Base-by-base conservation (phyloP, 305 asterid genomes). In the Fraxinus angustifolia region DNA sequence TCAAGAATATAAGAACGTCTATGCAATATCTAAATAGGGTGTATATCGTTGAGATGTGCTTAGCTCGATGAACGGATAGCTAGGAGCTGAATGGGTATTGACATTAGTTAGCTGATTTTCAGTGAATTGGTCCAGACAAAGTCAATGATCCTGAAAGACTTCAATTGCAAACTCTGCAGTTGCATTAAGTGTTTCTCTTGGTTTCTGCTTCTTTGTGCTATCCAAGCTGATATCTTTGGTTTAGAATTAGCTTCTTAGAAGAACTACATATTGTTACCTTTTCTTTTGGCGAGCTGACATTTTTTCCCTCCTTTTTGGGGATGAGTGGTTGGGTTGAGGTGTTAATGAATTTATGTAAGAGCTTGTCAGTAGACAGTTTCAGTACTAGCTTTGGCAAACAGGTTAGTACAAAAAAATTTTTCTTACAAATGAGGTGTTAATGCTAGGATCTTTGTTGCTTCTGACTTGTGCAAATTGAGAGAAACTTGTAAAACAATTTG, bases 11-110 rank as follows among this genome's bases (percentile, higher is more conserved):
- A 26, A 33, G 48, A 28, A 71, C 42, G 75, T 31, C 23, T 71
- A 16, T n/a, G 48, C 75, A 33, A 31, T 71, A 31, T 16, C 75
- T 6, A 71, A 71, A 34, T 33, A 71, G 34, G 23, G 21, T 33
- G 5, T 0, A 33, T 71, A 6, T 71, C 11, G 8, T 36, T 71
- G 75, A 71, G 75, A 71, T 71, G 45, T 33, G 40, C 45, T 71
- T 33, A 16, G 75, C 26, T 71, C 4, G 26, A 71, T 11, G 6
- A 16, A 71, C 11, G 36, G 75, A 71, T 5, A 31, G 14, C 48
- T 71, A 71, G 35, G 14, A 73, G 82, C 77, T 80, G 72, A 72
- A 77, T 72, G 77, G 19, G 70, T 16, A 78, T 73, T 40, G 68
- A 65, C 19, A 17, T 31, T 28, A 65, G 19, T 62, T 3, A 62